Conservation (phyloP, 768 basidiomycete species). For the Infundibulicybe gibba region DNA sequence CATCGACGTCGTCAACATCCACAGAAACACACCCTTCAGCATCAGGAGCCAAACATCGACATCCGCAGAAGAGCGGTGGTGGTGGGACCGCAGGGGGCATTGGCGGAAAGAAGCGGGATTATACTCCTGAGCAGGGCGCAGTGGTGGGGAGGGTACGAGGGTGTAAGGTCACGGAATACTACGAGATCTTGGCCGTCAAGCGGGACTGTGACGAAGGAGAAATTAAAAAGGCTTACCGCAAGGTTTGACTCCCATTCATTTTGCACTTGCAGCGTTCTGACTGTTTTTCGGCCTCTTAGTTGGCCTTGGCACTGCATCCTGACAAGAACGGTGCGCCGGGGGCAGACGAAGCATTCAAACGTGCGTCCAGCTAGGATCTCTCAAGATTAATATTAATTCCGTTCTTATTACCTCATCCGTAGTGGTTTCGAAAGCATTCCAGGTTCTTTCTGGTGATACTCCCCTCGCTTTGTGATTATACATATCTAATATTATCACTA, state of each 20-base stretch:
- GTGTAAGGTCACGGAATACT: conserved; percentile 90
- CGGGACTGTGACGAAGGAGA: conserved; percentile 81
- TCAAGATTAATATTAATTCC: neutral
- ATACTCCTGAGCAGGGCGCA: conserved; percentile 77
- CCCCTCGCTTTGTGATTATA: neutral
- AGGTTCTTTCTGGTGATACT: conserved; percentile 74
- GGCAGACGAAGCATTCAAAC: conserved; percentile 97
- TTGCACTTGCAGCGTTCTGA: conserved; percentile 2
- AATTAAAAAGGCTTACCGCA: conserved; percentile 94
- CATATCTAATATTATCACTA: conserved; percentile 14
- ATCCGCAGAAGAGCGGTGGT: conserved; percentile 21
- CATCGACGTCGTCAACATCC: conserved; percentile 35
- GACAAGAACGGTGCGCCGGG: conserved; percentile 98
- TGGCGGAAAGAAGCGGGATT: conserved; percentile 77
- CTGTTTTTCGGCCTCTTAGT: conserved; percentile 32
- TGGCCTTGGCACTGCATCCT: conserved; percentile 86
- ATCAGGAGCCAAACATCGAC: conserved; percentile 66
- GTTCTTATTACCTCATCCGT: conserved; percentile 7
- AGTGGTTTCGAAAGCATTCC: conserved; percentile 99
- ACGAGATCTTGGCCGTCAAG: conserved; percentile 82
- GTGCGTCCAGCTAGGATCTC: conserved; percentile 41
- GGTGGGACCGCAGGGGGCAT: conserved; percentile 56
- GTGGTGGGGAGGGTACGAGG: conserved; percentile 82
- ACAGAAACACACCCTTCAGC: conserved; percentile 70
- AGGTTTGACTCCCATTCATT: conserved; percentile 48